phyloP scores from a whole-genome alignment of 805 yeast species.

The Danielia reshetovae region DNA sequence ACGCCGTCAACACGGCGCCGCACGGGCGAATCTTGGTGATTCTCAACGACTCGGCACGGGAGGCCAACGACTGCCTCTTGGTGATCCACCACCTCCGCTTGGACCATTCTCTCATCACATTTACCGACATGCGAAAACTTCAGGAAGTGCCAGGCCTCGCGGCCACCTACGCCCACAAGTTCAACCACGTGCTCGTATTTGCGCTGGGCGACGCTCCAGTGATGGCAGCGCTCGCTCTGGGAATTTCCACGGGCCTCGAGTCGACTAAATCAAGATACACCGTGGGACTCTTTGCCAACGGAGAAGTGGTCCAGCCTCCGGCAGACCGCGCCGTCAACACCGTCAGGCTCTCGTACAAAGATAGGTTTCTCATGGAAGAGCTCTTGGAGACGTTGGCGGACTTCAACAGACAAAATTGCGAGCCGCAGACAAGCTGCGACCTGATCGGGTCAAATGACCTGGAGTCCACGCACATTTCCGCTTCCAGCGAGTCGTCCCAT shows the following conservation, averaged over 20 bases:
- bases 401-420: not conserved
- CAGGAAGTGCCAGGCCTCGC: slow-evolving; percentile 2
- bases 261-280: slow-evolving; percentile 1
- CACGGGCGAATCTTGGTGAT: slow-evolving; percentile 23
- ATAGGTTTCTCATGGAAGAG: slow-evolving; percentile 10
- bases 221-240: slow-evolving; percentile 5
- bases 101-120: slow-evolving; percentile 12
- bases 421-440: not conserved
- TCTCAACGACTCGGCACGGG: slow-evolving; percentile 24
- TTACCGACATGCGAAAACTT: slow-evolving; percentile 10
- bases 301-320: not conserved
- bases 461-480: not conserved
- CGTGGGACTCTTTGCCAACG: slow-evolving; percentile 5
- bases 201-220: slow-evolving; percentile 5
- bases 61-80: slow-evolving; percentile 36
- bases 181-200: slow-evolving; percentile 13
- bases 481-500: not conserved
- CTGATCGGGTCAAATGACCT: not conserved
- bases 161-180: slow-evolving; percentile 6
- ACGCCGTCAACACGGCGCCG: slow-evolving; percentile 1
- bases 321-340: slow-evolving; percentile 3
- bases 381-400: slow-evolving; percentile 7
- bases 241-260: slow-evolving; percentile 2
- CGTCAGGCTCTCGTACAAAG: slow-evolving; percentile 10
- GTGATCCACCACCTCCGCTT: slow-evolving; percentile 26